Percentiles rank a stretch among this genome's conserved stretches.
Conservation (phyloP, 2,329 filamentous ascomycete species). For the Pyrenophora tritici-repentis region DNA sequence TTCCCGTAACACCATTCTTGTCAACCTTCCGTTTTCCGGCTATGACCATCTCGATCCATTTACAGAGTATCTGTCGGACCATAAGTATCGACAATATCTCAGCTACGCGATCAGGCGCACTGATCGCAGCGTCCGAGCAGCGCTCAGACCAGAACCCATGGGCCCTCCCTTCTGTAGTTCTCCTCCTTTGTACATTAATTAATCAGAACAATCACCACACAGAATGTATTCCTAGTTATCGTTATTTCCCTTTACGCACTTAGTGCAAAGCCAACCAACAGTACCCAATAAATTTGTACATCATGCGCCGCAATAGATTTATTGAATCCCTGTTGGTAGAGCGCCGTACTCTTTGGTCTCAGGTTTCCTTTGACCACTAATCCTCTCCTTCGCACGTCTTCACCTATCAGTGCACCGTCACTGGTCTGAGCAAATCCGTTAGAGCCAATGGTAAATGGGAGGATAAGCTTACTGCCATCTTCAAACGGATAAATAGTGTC, state of each 20-base stretch:
- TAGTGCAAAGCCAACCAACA: too few species aligned
- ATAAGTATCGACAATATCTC: too few species aligned
- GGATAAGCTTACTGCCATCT: conserved; percentile 12
- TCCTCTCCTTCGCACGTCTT: conserved; percentile 7
- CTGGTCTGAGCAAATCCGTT: conserved; percentile 14
- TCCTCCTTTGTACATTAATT: too few species aligned
- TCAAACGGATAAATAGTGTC: conserved; percentile 10
- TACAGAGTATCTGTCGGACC: conserved; percentile 10
- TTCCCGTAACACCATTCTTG: conserved; percentile 8
- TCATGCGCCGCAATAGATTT: conserved; percentile 12
- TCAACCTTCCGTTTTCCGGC: conserved; percentile 12
- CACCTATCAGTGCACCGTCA: conserved; percentile 13
- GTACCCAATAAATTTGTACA: too few species aligned
- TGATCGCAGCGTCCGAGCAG: too few species aligned
- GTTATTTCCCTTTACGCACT: too few species aligned
- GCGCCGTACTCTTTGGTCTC: conserved; percentile 4
- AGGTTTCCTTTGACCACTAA: conserved; percentile 1
- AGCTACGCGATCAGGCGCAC: too few species aligned
- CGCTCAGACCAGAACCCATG: too few species aligned
- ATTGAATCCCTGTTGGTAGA: conserved; percentile 14
- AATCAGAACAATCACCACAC: too few species aligned
- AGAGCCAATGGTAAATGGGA: conserved; percentile 12
- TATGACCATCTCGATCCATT: conserved; percentile 15
- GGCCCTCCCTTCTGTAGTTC: too few species aligned
- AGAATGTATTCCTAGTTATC: too few species aligned